Base-by-base conservation (phyloP, 2,329 filamentous ascomycete genomes). In the Alternaria sp. region DNA sequence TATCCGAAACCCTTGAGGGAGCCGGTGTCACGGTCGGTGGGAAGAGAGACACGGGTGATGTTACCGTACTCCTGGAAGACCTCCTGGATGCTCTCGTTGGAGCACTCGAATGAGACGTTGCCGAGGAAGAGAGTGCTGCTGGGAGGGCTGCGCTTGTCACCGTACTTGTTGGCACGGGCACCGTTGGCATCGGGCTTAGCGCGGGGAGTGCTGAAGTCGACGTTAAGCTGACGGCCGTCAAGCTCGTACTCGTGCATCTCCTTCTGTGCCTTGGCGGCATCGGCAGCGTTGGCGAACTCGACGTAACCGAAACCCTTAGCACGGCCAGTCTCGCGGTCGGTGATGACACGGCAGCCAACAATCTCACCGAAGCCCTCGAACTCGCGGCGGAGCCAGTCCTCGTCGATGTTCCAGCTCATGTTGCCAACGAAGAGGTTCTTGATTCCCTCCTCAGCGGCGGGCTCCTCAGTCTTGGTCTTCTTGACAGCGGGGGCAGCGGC, bases 291-390 rank as follows among this genome's bases (percentile, higher is more conserved):
- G 78, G 86, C 85, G 82, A 94, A 97, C 85, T 97, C 94, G 74
- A 97, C 92, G 79, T 97, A 97, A 65, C 94, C 94, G 81, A 96
- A 97, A 70, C 93, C 94, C 84, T 94, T 94, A 82, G 94, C 95
- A 78, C 93, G 91, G 75, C 92, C 92, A 76, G 86, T 87, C 60
- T 90, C 88, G 80, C 90, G 90, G 84, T 97, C 93, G 73, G 89
- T 94, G 80, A 97, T 92, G 77, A 97, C 89, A 73, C 93, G 91
- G 69, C 90, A 91, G 74, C 88, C 87, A 70, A 85, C 83, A 60
- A 96, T 86, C 76, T 91, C 91, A 68, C 90, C 90, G 75, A 90
- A 95, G 67, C 87, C 83, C 84, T 94, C 88, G 84, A 97, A 97
- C 80, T 95, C 91, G 74, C 90, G 87, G 71, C 87, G 86, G 68